Base-by-base conservation (phyloP, 108 stramenopile genomes). In the Fragilariopsis cylindrus region DNA sequence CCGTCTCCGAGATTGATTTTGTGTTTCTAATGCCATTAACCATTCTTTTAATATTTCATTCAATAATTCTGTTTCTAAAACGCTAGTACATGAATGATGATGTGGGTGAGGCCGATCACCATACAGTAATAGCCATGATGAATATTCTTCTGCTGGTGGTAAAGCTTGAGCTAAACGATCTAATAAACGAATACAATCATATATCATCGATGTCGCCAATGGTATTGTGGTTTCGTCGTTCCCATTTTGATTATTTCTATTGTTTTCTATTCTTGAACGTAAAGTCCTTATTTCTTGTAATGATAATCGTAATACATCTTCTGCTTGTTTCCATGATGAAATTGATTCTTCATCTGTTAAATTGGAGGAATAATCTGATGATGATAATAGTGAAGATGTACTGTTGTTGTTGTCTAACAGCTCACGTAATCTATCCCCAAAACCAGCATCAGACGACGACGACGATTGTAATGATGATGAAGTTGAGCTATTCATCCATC, bases 21-120 rank as follows among this genome's bases (percentile, higher is more conserved):
- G 11, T 45, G 40, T 44, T 40, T 63, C 45, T 44, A 42, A 63
- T 41, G 15, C 62, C 62, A 63, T 41, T 44, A 45, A n/a, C 62
- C 62, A 63, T 43, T 63, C 62, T 40, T 63, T 63, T 3, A 63
- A 44, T n/a, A 63, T n/a, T 40, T 63, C 62, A 40, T 63, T 63
- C 13, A 63, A 12, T 5, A 63, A 44, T 0, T 15, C 16, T 11
- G 3, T 41, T n/a, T 63, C 43, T 44, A 63, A 40, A 5, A 63
- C 40, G 58, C 58, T 60, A 8, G 55, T 56, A 15, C 52, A 53
- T 1, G 30, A 30, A 30, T 30, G 30, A 30, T 30, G 30, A 30
- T 30, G 2, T 2, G 30, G 30, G 30, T 30, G 30, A 53, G 52
- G 52, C 52, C 52, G 13, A 41, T 63, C 43, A 7, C 62, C 11